Evolutionary conservation across 352 stramenopile genomes (phyloP), one percentile per base, ranked within the genome.

Genomic region (Phytophthora pistaciae): DNA sequence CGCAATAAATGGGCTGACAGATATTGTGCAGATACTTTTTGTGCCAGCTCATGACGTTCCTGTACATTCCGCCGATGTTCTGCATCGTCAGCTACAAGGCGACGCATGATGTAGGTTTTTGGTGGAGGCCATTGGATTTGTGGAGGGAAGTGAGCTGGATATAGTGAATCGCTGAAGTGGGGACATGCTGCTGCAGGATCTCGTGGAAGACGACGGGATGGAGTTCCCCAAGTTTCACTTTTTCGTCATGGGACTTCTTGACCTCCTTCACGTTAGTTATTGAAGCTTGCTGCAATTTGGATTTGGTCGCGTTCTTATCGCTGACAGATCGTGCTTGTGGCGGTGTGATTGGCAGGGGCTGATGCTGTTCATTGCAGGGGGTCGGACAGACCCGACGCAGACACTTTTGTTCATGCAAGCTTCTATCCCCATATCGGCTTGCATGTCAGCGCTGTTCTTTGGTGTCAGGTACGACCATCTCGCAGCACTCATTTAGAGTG

Each of bases 171-270:
- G 1, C 25, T 69, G 20, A 67, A 25, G 25, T 50, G 14, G 3
- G 46, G 56, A 61, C 56, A 5, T 54, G 16, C 27, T 49, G n/a
- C 33, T 67, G 25, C 67, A 97, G 88, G 86, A 95, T 78, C 88
- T 93, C 40, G 84, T 91, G 46, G 88, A 96, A 72, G 88, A 97
- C 49, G 88, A 97, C 49, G 78, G 91, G 18, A 91, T 81, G 65
- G 88, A 96, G 40, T 96, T 96, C 70, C 86, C 90, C 0, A 97
- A 97, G 69, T 79, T 92, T 38, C 86, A 95, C 66, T 97, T 97
- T 66, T 91, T 95, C 20, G 67, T 91, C 63, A 97, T 97, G 90
- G 88, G 85, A 3, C 77, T 96, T 56, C 78, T 97, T 48, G 90
- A 97, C 29, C 73, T 96, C 16, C 54, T 90, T 56, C 88, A 97